phyloP scores from a whole-genome alignment of 192 early-diverging fungal genomes.

The Globomyces pollinis-pini region DNA sequence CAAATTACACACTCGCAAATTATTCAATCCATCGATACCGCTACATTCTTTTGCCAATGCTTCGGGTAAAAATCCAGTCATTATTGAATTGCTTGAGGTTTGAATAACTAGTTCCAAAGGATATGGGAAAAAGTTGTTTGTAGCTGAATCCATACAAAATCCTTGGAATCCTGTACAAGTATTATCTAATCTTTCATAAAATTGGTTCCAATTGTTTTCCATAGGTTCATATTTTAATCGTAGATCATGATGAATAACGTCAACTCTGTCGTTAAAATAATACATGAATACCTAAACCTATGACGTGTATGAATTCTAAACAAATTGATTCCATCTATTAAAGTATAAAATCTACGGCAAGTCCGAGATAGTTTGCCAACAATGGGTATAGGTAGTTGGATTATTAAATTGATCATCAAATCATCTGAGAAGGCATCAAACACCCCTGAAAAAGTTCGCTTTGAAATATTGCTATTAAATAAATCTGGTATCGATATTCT shows the following conservation, averaged over 20 bases:
- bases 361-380: too few species aligned
- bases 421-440: too few species aligned
- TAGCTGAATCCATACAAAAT: conserved; percentile 2
- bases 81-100: background rate
- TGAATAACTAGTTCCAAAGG: conserved; percentile 9
- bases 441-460: too few species aligned
- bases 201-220: conserved; percentile 3
- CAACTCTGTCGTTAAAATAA: too few species aligned
- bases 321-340: too few species aligned
- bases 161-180: background rate
- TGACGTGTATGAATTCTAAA: too few species aligned
- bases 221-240: conserved; percentile 4
- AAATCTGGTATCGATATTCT: too few species aligned
- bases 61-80: background rate
- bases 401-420: too few species aligned
- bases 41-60: background rate
- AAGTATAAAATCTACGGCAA: too few species aligned
- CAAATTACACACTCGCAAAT: background rate
- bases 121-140: conserved; percentile 14
- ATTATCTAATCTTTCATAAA: conserved; percentile 6
- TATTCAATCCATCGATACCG: background rate
- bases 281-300: too few species aligned
- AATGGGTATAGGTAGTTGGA: too few species aligned
- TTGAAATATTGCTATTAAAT: too few species aligned
- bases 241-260: conserved; percentile 1